Evolutionary conservation across 305 asterid genomes (phyloP).

Genomic region (Euphrasia arctica): DNA sequence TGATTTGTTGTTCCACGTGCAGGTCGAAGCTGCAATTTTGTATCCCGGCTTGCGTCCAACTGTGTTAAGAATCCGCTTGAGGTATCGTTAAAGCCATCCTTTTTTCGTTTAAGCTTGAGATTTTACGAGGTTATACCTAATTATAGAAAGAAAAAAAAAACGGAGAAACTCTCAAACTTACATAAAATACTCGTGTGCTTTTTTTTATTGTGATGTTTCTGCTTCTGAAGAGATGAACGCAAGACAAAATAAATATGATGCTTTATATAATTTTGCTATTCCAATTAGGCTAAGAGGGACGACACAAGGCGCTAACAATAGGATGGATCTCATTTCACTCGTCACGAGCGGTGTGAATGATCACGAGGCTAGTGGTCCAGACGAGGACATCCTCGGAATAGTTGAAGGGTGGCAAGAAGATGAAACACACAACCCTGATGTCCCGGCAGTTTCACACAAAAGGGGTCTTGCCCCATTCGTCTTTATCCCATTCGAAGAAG

Average conservation of each 20-base stretch:
- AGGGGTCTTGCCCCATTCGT: slow-evolving; percentile 87
- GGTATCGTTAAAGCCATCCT: slow-evolving; percentile 36
- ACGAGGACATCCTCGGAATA: slow-evolving; percentile 77
- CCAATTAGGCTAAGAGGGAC: slow-evolving; percentile 81
- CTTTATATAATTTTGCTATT: slow-evolving; percentile 11
- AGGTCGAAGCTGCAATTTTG: slow-evolving; percentile 93
- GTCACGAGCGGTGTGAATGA: slow-evolving; percentile 82
- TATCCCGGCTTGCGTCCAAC: slow-evolving; percentile 92
- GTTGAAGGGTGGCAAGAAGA: slow-evolving; percentile 92
- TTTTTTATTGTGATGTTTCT: background rate
- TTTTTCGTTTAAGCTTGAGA: background rate
- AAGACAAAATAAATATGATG: background rate
- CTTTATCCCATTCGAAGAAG: slow-evolving; percentile 92
- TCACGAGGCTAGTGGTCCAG: slow-evolving; percentile 55
- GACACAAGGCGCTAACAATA: slow-evolving; percentile 71
- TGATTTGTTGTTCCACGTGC: slow-evolving; percentile 24
- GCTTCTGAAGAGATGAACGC: background rate
- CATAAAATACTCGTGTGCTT: no score
- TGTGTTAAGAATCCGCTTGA: slow-evolving; percentile 74
- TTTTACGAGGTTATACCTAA: no score
- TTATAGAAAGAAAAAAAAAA: no score
- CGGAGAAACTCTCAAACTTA: no score
- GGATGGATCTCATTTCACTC: slow-evolving; percentile 79
- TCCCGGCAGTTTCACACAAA: slow-evolving; percentile 83
- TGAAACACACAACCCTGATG: slow-evolving; percentile 90